Evolutionary conservation across 108 stramenopile genomes (phyloP), one percentile per base, ranked within the genome.

Genomic region (Cyclotella atomus): DNA sequence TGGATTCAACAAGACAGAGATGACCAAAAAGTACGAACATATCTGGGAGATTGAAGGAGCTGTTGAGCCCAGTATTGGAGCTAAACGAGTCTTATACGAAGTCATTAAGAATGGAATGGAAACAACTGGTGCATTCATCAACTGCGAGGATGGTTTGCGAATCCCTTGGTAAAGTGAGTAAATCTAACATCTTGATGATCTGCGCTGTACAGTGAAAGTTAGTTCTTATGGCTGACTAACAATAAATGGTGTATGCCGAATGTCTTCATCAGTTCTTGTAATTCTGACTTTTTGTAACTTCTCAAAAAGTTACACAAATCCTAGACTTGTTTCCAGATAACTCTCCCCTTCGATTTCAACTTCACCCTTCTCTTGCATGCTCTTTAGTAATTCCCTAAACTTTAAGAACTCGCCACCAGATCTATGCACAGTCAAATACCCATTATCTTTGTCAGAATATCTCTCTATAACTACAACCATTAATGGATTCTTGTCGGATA

Each of bases 41-140:
- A 95, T 91, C 70, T 95, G 94, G 94, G 94, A 95, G 43, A 72
- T 81, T 10, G 94, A 95, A 65, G 94, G 94, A 33, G 94, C 94
- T 23, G 94, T 95, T 24, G 88, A 89, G 33, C 86, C 90, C 16
- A 71, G 59, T 34, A 68, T 77, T 3, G 94, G 94, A 35, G 94
- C 94, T 35, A 93, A 92, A 82, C 86, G 94, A 52, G 92, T 95
- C 30, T 73, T 95, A 46, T 83, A 90, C 59, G 92, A 95, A 67
- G 84, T 86, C 46, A 89, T 83, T 61, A 83, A 80, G 53, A 74
- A 68, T 55, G 74, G 67, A 38, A 66, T 95, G 75, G 89, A 87
- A 28, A 80, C 81, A 25, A 91, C 92, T 21, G 94, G 94, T 17
- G 46, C 68, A 49, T 95, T 93, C 75, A 82, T 95, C 75, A 95